A percentile compares a stretch with the other conserved stretches of the same genome.
phyloP scores from a whole-genome alignment of 1,139 yeast genomes.

The Meyerozyma elateridarum region DNA sequence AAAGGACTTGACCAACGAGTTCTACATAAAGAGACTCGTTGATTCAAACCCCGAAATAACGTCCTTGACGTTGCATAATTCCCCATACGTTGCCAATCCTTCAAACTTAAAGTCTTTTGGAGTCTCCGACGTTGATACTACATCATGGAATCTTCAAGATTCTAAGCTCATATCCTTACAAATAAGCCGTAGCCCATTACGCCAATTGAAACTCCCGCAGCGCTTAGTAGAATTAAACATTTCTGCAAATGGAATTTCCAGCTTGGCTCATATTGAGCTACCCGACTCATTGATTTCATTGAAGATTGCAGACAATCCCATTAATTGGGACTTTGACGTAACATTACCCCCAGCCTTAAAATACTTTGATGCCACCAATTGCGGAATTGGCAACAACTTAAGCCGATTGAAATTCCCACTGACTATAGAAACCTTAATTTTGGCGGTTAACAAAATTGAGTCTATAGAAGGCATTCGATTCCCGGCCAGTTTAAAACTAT shows the following conservation, averaged over 20 bases:
- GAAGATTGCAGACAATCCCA: constrained; percentile 21
- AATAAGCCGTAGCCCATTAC: constrained; percentile 4
- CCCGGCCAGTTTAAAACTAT: constrained; percentile 15
- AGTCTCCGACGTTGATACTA: constrained; percentile 5
- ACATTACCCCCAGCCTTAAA: constrained; percentile 9
- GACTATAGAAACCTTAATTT: constrained; percentile 14
- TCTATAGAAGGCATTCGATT: constrained; percentile 18
- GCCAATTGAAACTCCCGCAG: constrained; percentile 8
- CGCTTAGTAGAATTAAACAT: constrained; percentile 13
- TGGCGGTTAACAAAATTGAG: constrained; percentile 21
- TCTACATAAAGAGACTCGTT: constrained; percentile 12
- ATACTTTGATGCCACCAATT: constrained; percentile 17
- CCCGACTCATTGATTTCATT: constrained; percentile 12
- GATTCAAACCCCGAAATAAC: constrained; percentile 7
- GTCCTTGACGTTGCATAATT: neutral
- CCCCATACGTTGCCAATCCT: constrained; percentile 1
- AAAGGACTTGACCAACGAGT: constrained; percentile 13
- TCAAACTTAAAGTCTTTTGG: constrained; percentile 5
- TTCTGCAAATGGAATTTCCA: constrained; percentile 13
- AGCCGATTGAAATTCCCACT: constrained; percentile 16
- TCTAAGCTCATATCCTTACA: neutral
- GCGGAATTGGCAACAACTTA: constrained; percentile 15
- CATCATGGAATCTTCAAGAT: constrained; percentile 5
- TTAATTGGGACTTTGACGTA: constrained; percentile 17
- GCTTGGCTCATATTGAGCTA: constrained; percentile 8